Evolutionary conservation across 2,329 filamentous ascomycete genomes (phyloP).

Genomic region (Aspergillus puulaauensis): DNA sequence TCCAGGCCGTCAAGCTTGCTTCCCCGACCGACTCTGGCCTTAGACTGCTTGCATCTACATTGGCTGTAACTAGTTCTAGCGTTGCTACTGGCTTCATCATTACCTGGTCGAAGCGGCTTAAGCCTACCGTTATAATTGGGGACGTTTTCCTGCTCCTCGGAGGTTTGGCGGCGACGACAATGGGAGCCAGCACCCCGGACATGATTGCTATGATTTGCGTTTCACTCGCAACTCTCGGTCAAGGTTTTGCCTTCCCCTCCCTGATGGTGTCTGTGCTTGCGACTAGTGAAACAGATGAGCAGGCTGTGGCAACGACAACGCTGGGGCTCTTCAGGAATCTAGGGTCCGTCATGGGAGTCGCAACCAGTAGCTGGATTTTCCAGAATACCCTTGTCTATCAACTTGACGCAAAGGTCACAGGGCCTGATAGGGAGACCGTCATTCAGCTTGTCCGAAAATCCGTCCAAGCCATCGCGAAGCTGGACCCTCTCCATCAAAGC

Average conservation of each 20-base stretch:
- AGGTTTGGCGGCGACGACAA: slow-evolving; percentile 49
- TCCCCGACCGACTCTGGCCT: slow-evolving; percentile 71
- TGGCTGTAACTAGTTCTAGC: slow-evolving; percentile 56
- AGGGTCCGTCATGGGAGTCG: slow-evolving; percentile 72
- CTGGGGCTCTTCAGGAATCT: slow-evolving; percentile 70
- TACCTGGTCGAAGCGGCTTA: slow-evolving; percentile 58
- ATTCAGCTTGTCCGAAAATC: slow-evolving; percentile 53
- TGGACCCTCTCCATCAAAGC: slow-evolving; percentile 46
- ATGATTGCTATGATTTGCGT: slow-evolving; percentile 58
- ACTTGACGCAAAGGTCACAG: slow-evolving; percentile 59
- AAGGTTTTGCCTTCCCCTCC: slow-evolving; percentile 65
- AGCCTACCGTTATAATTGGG: slow-evolving; percentile 59
- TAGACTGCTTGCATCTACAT: slow-evolving; percentile 64
- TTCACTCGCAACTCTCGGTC: slow-evolving; percentile 57
- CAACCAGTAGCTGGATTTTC: slow-evolving; percentile 67
- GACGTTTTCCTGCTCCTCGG: slow-evolving; percentile 51
- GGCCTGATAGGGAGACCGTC: slow-evolving; percentile 55
- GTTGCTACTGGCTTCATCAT: slow-evolving; percentile 63
- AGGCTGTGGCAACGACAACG: slow-evolving; percentile 69
- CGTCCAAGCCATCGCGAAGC: slow-evolving; percentile 47
- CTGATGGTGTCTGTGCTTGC: slow-evolving; percentile 65
- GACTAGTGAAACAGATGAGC: slow-evolving; percentile 58
- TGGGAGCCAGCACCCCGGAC: slow-evolving; percentile 54
- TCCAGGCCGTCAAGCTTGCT: slow-evolving; percentile 71
- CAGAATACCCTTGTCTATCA: slow-evolving; percentile 68